A percentile compares a stretch with the other conserved stretches of the same genome.
Evolutionary conservation across 768 basidiomycete species (phyloP).

Genomic region (Collybia mongolica): DNA sequence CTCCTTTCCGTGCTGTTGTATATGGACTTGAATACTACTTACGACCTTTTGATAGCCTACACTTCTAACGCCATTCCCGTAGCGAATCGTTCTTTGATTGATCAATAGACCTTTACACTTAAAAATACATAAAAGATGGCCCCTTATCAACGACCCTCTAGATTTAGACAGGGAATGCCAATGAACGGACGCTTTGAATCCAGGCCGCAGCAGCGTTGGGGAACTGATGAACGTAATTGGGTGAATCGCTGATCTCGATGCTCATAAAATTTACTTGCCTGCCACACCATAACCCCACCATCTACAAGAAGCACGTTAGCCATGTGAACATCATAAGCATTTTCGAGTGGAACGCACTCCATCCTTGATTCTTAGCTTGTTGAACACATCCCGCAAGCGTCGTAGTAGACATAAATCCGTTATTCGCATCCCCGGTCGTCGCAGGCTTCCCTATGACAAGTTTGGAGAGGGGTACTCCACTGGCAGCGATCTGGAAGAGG

Average conservation of each 20-base stretch:
- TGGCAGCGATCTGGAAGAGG: constrained; percentile 46
- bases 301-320: constrained; percentile 11
- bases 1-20: no score
- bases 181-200: constrained; percentile 36
- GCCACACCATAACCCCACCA: constrained; percentile 30
- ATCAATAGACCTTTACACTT: no score
- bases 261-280: constrained; percentile 16
- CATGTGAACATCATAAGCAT: neutral
- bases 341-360: constrained; percentile 43
- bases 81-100: neutral
- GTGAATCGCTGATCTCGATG: neutral
- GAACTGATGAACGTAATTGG: constrained; percentile 23
- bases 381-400: constrained; percentile 52
- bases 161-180: constrained; percentile 18
- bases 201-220: constrained; percentile 38
- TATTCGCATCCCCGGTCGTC: constrained; percentile 35
- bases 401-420: constrained; percentile 49
- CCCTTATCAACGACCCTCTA: no score
- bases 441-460: constrained; percentile 69
- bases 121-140: no score
- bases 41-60: neutral
- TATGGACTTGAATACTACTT: no score
- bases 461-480: constrained; percentile 50
- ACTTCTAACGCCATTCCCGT: neutral
- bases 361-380: constrained; percentile 49